Evolutionary conservation across 352 stramenopile species (phyloP).

Genomic region (Phytophthora syringae): DNA sequence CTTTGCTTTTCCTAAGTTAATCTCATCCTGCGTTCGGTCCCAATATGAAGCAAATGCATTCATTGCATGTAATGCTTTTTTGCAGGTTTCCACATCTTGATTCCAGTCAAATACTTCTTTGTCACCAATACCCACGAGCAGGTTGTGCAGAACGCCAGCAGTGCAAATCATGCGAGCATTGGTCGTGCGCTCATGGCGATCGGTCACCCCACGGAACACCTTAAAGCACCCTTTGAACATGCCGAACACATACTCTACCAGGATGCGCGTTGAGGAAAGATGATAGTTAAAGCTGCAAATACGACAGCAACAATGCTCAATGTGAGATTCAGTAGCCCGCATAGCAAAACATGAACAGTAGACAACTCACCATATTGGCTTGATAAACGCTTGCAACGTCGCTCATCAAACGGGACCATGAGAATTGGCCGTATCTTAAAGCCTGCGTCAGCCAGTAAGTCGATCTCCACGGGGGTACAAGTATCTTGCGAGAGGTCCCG

Average conservation of each 20-base stretch:
- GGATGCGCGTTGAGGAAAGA: slow-evolving; percentile 1
- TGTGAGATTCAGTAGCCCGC: neutral
- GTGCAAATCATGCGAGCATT: slow-evolving; percentile 18
- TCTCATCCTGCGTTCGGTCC: slow-evolving; percentile 15
- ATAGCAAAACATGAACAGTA: neutral
- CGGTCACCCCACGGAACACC: slow-evolving; percentile 10
- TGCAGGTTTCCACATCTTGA: neutral
- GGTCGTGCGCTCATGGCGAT: neutral
- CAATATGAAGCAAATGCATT: slow-evolving; percentile 9
- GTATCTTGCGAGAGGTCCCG: neutral
- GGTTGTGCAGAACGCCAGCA: slow-evolving; percentile 5
- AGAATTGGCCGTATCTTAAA: slow-evolving; percentile 17
- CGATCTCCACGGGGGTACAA: slow-evolving; percentile 2
- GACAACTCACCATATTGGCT: neutral
- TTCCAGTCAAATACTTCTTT: slow-evolving; percentile 7
- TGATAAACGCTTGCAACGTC: neutral
- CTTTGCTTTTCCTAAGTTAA: slow-evolving; percentile 19
- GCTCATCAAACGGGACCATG: slow-evolving; percentile 10
- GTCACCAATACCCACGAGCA: slow-evolving; percentile 18
- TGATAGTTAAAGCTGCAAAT: slow-evolving; percentile 1
- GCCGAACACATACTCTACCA: slow-evolving; percentile 11
- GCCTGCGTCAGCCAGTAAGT: slow-evolving; percentile 10
- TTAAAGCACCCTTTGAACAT: slow-evolving; percentile 3
- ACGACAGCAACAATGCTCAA: neutral
- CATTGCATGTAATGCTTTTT: slow-evolving; percentile 8